A percentile compares a stretch with the other conserved stretches of the same genome.
phyloP scores from a whole-genome alignment of 2,329 filamentous ascomycete species.

The Cordyceps farinosa region DNA sequence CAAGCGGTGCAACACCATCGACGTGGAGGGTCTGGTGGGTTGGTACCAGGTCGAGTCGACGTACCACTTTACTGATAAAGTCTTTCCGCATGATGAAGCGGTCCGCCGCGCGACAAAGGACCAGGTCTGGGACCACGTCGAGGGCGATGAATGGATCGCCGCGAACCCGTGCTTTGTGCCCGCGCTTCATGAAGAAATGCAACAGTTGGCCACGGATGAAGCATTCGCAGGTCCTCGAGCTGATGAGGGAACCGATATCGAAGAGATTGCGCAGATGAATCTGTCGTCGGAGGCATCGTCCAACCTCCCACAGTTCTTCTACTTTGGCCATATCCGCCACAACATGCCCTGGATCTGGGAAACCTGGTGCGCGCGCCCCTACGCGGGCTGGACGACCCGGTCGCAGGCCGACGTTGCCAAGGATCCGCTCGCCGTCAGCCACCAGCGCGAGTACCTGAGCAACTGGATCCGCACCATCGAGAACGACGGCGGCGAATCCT shows the following conservation, averaged over 20 bases:
- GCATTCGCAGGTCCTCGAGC: neutral
- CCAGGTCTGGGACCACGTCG: constrained; percentile 10
- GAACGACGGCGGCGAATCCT: neutral
- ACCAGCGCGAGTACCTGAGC: constrained; percentile 2
- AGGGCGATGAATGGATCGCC: constrained; percentile 18
- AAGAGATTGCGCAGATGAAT: neutral
- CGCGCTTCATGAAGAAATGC: neutral
- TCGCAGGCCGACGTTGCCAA: constrained; percentile 7
- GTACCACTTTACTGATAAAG: constrained; percentile 8
- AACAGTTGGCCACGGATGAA: neutral
- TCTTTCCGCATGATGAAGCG: constrained; percentile 11
- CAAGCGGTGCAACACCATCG: constrained; percentile 19
- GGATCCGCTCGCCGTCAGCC: neutral
- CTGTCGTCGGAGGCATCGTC: neutral
- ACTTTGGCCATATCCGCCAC: constrained; percentile 3
- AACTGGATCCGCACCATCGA: neutral
- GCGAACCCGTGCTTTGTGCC: constrained; percentile 21
- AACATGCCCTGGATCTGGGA: constrained; percentile 22
- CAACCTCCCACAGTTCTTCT: constrained; percentile 11
- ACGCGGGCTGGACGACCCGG: constrained; percentile 14
- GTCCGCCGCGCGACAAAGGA: neutral
- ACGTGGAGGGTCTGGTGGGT: constrained; percentile 21
- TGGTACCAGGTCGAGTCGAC: constrained; percentile 13
- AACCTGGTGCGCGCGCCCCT: constrained; percentile 18
- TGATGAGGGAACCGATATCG: neutral